These are phyloP conservation scores for Leishmania major DNA, from an alignment of 208 protist genomes.

Conservation along the genomic window DNA sequence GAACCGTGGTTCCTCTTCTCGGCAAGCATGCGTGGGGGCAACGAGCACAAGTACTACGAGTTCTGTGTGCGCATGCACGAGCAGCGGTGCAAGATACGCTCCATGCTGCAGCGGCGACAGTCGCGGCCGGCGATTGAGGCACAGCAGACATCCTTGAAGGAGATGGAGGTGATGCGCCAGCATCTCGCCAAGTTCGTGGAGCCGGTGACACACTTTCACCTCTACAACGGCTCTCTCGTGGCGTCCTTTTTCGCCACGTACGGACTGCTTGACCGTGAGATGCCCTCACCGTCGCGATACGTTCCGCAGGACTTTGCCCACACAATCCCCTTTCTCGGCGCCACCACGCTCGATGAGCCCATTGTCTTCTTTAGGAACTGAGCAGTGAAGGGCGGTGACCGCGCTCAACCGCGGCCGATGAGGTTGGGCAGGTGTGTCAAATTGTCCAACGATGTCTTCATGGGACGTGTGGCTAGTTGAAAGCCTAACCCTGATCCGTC, in stretches of 20 bases:
- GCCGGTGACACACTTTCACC: conserved; percentile 40
- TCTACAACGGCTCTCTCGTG: conserved; percentile 88
- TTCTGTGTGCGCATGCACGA: conserved; percentile 68
- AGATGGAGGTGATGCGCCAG: conserved; percentile 79
- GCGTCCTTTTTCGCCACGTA: conserved; percentile 81
- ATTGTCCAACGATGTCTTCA: neutral
- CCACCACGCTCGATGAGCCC: conserved; percentile 70
- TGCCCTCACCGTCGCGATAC: conserved; percentile 78
- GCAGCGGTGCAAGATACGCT: conserved; percentile 59
- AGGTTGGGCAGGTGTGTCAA: neutral
- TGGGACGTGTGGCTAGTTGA: neutral
- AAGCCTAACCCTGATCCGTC: neutral
- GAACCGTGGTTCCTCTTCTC: conserved; percentile 88
- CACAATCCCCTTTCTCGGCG: conserved; percentile 72
- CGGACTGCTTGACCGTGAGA: conserved; percentile 66
- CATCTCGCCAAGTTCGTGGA: conserved; percentile 55
- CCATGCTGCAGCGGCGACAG: conserved; percentile 50
- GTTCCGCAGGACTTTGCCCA: conserved; percentile 87
- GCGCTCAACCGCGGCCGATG: neutral
- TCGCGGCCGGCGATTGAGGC: conserved; percentile 55
- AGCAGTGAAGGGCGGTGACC: neutral
- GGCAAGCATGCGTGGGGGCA: conserved; percentile 60
- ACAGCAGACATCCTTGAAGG: conserved; percentile 57
- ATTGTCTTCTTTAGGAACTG: conserved; percentile 84
- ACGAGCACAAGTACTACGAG: conserved; percentile 83